phyloP scores from a whole-genome alignment of 2,329 filamentous ascomycete species.

The Xylaria sp. region DNA sequence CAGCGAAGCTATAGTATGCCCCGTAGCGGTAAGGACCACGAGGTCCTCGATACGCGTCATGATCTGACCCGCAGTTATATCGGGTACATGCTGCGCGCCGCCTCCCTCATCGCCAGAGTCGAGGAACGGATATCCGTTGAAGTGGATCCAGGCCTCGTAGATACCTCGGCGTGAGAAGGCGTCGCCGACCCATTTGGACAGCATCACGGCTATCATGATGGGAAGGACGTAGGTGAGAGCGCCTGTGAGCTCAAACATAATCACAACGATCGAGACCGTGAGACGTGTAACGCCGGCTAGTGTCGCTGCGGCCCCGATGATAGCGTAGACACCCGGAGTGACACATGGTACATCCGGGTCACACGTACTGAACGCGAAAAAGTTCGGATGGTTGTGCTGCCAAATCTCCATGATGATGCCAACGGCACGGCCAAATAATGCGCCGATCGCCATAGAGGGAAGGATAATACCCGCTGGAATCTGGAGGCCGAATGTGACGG shows the following conservation, averaged over 20 bases:
- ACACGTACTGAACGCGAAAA: constrained; percentile 82
- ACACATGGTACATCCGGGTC: constrained; percentile 88
- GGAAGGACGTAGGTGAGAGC: constrained; percentile 95
- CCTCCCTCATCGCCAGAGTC: constrained; percentile 84
- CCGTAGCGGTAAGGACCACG: constrained; percentile 84
- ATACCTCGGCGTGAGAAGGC: constrained; percentile 93
- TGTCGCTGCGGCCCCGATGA: constrained; percentile 94
- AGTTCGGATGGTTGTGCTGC: constrained; percentile 80
- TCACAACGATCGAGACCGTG: constrained; percentile 98
- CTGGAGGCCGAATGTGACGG: constrained; percentile 91
- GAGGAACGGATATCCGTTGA: constrained; percentile 94
- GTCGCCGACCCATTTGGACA: constrained; percentile 98
- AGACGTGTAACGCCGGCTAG: constrained; percentile 93
- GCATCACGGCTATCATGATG: constrained; percentile 99
- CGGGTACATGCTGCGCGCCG: constrained; percentile 67
- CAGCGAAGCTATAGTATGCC: constrained; percentile 85
- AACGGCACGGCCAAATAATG: constrained; percentile 86
- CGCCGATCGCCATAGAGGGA: constrained; percentile 95
- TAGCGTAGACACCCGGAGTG: constrained; percentile 94
- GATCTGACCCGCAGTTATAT: constrained; percentile 85
- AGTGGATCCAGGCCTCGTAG: constrained; percentile 97
- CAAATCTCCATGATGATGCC: constrained; percentile 91
- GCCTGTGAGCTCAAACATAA: constrained; percentile 98
- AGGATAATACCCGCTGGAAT: constrained; percentile 96
- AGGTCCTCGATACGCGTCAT: constrained; percentile 95